Conservation (phyloP, 2,329 filamentous ascomycete species). For the Diaporthe helianthi region DNA sequence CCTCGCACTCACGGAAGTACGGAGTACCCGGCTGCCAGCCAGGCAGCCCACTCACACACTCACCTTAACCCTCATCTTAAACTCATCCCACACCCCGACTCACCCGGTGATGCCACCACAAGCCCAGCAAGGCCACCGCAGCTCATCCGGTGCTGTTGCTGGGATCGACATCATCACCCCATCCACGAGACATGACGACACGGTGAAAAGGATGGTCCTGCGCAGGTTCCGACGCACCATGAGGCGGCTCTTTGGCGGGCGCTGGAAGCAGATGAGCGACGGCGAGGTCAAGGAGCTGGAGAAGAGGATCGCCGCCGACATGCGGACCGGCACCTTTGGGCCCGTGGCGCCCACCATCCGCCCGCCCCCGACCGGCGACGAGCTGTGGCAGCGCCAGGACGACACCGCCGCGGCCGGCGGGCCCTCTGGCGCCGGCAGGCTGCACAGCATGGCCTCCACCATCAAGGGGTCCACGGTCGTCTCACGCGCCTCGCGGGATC, state of each 20-base stretch:
- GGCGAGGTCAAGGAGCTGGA: conserved; percentile 22
- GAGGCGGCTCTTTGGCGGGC: conserved; percentile 24
- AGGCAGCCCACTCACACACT: background rate
- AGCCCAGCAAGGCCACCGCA: conserved; percentile 18
- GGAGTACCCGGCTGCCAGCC: background rate
- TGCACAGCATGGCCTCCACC: conserved; percentile 6
- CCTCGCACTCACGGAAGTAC: background rate
- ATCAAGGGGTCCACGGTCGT: conserved; percentile 8
- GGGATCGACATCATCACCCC: background rate
- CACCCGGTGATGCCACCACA: conserved; percentile 21
- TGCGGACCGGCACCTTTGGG: conserved; percentile 12
- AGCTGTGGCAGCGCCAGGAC: conserved; percentile 17
- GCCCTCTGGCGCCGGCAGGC: background rate
- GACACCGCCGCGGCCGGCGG: background rate
- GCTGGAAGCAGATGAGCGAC: conserved; percentile 25
- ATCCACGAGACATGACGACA: conserved; percentile 24
- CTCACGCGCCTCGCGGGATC: conserved; percentile 11
- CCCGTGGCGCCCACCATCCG: background rate
- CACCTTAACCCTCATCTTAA: background rate
- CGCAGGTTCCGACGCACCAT: conserved; percentile 24
- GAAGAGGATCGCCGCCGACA: conserved; percentile 10
- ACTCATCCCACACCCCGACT: background rate
- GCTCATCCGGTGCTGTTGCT: conserved; percentile 10
- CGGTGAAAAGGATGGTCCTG: conserved; percentile 18
- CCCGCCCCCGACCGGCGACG: conserved; percentile 7